Conservation (phyloP, 768 basidiomycete species). For the Daedaleopsis nitida region DNA sequence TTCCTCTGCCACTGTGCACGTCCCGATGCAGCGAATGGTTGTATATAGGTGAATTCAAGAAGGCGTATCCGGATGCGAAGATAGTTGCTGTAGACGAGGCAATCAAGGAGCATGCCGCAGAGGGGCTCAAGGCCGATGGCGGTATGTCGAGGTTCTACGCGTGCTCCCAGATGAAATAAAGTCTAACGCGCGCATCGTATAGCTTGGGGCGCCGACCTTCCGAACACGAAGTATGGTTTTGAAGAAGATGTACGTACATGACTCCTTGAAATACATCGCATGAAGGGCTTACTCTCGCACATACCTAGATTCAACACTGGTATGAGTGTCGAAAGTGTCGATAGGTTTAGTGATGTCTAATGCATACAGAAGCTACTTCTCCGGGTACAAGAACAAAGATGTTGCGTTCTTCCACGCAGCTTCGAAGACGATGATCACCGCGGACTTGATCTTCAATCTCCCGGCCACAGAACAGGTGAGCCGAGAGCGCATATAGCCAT, state of each 20-base stretch:
- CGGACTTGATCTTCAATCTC: conserved; percentile 84
- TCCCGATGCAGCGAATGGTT: not conserved
- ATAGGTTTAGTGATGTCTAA: not conserved
- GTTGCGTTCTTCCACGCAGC: conserved; percentile 78
- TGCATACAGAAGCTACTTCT: conserved; percentile 57
- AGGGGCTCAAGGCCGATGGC: conserved; percentile 61
- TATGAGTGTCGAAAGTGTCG: not conserved
- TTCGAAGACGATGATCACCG: conserved; percentile 74
- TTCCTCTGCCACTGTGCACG: conserved; percentile 2
- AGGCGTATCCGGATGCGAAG: conserved; percentile 70
- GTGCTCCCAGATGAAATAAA: not conserved
- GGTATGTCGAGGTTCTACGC: conserved; percentile 39
- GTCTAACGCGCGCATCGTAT: not conserved
- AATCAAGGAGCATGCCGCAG: conserved; percentile 51
- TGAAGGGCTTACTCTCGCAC: not conserved
- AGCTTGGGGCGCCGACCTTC: conserved; percentile 36
- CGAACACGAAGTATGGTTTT: conserved; percentile 71
- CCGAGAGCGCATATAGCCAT: not conserved
- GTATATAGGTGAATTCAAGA: conserved; percentile 62
- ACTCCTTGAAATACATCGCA: not conserved
- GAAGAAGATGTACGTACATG: conserved; percentile 59
- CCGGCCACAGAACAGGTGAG: conserved; percentile 73
- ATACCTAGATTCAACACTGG: conserved; percentile 33
- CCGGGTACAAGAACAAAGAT: conserved; percentile 75
- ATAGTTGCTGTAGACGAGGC: conserved; percentile 67